Evolutionary conservation across 148 eudicot species (phyloP), one percentile per base, ranked within the genome.

Genomic region (Chenopodium quinoa): DNA sequence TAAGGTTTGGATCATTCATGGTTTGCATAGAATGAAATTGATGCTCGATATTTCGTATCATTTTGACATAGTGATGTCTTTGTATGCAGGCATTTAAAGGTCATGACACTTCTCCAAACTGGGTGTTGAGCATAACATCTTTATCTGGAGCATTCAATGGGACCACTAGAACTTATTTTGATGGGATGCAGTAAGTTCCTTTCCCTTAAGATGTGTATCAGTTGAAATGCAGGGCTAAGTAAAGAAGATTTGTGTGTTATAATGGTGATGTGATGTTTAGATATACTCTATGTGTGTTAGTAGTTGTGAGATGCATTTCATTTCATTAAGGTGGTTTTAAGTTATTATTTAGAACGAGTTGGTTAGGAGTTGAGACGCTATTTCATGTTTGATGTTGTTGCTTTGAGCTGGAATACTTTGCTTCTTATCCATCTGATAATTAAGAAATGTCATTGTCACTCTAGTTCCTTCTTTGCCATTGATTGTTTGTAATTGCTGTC

Each of bases 101-200:
- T 75, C 79, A 93, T 84, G 93, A 84, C 70, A 92, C 96, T 81
- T 87, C 91, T 67, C 92, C 90, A 19, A 90, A 93, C 66, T 95
- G 97, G 98, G 90, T 95, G 32, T 72, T 95, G 81, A 95, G 98
- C 88, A 71, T 95, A 64, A 95, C 98, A 13, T 84, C 98, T 29
- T 88, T 95, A 81, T 95, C 97, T n/a, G 98, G 98, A 80, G 98
- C 98, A 67, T 88, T 95, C 74, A 95, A 95, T 82, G 98, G 97
- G 76, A 91, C 98, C 25, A 95, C 98, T 46, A 91, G 98, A 83
- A 79, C 98, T 46, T 95, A 95, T 85, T 85, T 92, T 22, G 98
- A 95, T 85, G 98, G 98, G 75, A 93, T 95, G 90, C 92, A 93
- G 98, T 95, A 88, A 90, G 97, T 93, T 83, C 47, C 7, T 50